Conservation (phyloP, 306 rosid genomes). For the Gleditsia sinensis region DNA sequence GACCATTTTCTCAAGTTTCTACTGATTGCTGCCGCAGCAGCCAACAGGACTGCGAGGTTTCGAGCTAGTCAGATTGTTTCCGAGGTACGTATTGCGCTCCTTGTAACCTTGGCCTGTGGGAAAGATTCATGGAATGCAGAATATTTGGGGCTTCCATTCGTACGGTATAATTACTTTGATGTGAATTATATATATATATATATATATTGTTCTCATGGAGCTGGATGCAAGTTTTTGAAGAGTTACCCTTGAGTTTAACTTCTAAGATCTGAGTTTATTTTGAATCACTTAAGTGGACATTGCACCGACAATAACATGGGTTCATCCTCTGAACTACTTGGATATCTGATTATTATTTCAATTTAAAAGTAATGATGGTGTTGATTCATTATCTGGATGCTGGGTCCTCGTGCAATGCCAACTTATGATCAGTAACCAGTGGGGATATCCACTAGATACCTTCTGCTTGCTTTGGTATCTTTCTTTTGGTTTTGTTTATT, state of each 20-base stretch:
- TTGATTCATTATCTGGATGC: neutral
- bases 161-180: neutral
- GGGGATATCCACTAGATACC: neutral
- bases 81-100: constrained; percentile 50
- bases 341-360: neutral
- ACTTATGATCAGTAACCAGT: neutral
- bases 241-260: neutral
- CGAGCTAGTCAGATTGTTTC: constrained; percentile 92
- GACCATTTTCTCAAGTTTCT: constrained; percentile 75
- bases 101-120: neutral
- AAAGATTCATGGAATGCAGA: neutral
- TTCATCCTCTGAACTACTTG: neutral
- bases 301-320: neutral
- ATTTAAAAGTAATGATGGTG: neutral
- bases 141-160: neutral
- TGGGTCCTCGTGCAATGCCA: neutral
- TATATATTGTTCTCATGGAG: neutral
- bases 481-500: neutral
- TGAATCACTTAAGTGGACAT: neutral
- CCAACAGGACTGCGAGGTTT: constrained; percentile 68
- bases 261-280: neutral
- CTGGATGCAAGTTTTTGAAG: neutral
- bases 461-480: neutral
- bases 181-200: neutral
- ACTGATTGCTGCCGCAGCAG: constrained; percentile 48